A percentile compares a stretch with the other conserved stretches of the same genome.
Evolutionary conservation across 164 flowering plant genomes (phyloP).

Genomic region (Malania oleifera): DNA sequence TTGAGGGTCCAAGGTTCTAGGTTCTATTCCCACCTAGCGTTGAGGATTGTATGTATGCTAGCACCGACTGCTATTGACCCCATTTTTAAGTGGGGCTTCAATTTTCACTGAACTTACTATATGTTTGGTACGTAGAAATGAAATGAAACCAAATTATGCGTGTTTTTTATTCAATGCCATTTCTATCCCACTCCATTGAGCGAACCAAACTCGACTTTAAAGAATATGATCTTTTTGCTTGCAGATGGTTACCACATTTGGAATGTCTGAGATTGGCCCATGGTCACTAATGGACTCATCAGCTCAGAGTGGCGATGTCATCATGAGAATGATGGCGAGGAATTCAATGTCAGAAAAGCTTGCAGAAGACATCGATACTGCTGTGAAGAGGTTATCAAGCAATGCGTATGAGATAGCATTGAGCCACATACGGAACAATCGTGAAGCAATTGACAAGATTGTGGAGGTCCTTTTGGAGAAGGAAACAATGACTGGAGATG

Average conservation of each 20-base stretch:
- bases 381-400: neutral
- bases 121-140: too few species aligned
- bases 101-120: too few species aligned
- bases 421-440: neutral
- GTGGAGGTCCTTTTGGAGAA: neutral
- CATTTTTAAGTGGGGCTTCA: too few species aligned
- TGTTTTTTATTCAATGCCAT: too few species aligned
- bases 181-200: too few species aligned
- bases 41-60: too few species aligned
- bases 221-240: too few species aligned
- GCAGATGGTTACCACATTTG: constrained; percentile 2
- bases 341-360: constrained; percentile 3
- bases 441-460: neutral
- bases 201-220: too few species aligned
- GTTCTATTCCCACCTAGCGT: too few species aligned
- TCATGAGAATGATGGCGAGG: constrained; percentile 2
- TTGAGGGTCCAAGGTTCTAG: too few species aligned
- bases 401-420: neutral
- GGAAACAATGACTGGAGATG: neutral
- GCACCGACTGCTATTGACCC: too few species aligned
- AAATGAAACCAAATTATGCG: too few species aligned
- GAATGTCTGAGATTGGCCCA: neutral
- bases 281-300: constrained; percentile 1
- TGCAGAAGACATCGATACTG: neutral
- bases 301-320: neutral